Percentiles rank a stretch among this genome's conserved stretches.
These are phyloP conservation scores for Scleroderma citrinum DNA, from an alignment of 768 basidiomycete species.

Conservation along the genomic window DNA sequence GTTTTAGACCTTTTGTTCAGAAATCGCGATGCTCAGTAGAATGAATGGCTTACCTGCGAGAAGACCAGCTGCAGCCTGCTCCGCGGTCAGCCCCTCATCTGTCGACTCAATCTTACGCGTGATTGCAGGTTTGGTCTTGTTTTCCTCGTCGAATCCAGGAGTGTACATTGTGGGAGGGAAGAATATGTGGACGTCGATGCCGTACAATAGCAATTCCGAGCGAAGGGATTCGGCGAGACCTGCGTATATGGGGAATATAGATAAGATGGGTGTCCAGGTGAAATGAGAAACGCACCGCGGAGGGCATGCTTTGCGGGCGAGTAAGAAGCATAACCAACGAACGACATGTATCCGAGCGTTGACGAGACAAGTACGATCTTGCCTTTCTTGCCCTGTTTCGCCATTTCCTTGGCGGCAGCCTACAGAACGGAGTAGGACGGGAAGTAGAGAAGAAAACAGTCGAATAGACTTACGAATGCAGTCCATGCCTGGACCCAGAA, in stretches of 20 bases:
- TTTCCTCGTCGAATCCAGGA: slow-evolving; percentile 72
- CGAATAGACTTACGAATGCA: slow-evolving; percentile 36
- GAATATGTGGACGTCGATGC: slow-evolving; percentile 72
- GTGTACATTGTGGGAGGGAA: slow-evolving; percentile 79
- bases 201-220: slow-evolving; percentile 73
- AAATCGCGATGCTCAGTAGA: too few species aligned
- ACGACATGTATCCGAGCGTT: slow-evolving; percentile 65
- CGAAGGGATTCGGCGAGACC: slow-evolving; percentile 81
- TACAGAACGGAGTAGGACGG: slow-evolving; percentile 21
- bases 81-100: slow-evolving; percentile 60
- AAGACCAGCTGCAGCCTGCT: slow-evolving; percentile 53
- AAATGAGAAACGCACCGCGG: slow-evolving; percentile 45
- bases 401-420: slow-evolving; percentile 66
- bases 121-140: slow-evolving; percentile 70
- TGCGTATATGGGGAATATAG: slow-evolving; percentile 21
- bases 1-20: neutral
- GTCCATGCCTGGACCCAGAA: slow-evolving; percentile 34
- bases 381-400: slow-evolving; percentile 47
- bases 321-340: slow-evolving; percentile 77
- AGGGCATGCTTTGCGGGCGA: slow-evolving; percentile 83
- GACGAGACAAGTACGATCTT: slow-evolving; percentile 78
- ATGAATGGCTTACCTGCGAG: slow-evolving; percentile 43
- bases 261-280: neutral
- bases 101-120: slow-evolving; percentile 70
- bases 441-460: neutral